Evolutionary conservation across 2,329 filamentous ascomycete genomes (phyloP).

Genomic region (Cyphellophora attinorum): DNA sequence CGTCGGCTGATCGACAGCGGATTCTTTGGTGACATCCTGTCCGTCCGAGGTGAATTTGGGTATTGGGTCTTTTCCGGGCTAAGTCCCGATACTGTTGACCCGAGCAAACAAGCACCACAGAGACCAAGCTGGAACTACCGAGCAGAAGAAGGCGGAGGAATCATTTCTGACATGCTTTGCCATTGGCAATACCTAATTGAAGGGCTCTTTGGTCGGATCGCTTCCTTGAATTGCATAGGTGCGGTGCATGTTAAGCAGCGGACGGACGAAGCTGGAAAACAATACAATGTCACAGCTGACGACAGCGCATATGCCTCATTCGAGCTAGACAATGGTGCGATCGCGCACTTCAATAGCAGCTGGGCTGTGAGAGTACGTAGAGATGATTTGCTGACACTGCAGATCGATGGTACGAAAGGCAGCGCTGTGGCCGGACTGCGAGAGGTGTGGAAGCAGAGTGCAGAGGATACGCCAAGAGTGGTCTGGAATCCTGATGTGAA

Average conservation of each 20-base stretch:
- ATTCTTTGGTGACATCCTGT: constrained; percentile 2
- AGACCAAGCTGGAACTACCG: constrained; percentile 4
- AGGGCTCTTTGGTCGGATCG: constrained; percentile 3
- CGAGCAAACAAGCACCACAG: constrained; percentile 1
- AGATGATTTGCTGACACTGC: constrained; percentile 2
- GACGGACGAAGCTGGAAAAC: constrained; percentile 1
- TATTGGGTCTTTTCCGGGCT: constrained; percentile 3
- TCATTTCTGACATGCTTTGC: constrained; percentile 5
- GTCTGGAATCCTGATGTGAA: constrained; percentile 4
- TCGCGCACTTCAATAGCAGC: constrained; percentile 2
- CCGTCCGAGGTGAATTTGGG: constrained; percentile 3
- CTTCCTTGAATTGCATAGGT: constrained; percentile 1
- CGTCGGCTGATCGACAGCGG: constrained; percentile 1
- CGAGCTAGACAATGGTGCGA: constrained; percentile 2
- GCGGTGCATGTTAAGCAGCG: constrained; percentile 2
- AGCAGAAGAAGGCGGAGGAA: constrained; percentile 3
- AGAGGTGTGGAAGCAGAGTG: constrained; percentile 1
- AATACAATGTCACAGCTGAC: constrained; percentile 2
- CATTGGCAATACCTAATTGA: constrained; percentile 4
- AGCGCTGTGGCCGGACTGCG: constrained; percentile 3
- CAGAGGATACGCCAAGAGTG: constrained; percentile 1
- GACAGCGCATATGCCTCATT: constrained; percentile 4
- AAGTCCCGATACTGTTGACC: neutral
- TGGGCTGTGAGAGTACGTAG: constrained; percentile 3
- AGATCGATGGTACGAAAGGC: constrained; percentile 4